These are phyloP conservation scores for Verticillium alfalfae DNA, from an alignment of 2,329 filamentous ascomycete species.

Conservation along the genomic window DNA sequence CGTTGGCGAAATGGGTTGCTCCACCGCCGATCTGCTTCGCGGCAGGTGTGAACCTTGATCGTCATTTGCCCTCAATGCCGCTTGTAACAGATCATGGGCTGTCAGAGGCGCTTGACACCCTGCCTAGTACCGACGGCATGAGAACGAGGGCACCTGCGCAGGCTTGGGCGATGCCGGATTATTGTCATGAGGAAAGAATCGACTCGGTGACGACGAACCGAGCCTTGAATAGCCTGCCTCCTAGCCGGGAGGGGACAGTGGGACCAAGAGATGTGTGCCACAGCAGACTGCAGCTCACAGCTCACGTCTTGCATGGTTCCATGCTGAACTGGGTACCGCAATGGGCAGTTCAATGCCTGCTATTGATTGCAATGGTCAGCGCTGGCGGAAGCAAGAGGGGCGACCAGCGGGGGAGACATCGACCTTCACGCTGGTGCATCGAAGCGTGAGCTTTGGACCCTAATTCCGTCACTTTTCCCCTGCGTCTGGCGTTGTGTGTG, in stretches of 20 bases:
- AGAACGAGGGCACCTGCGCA: no score
- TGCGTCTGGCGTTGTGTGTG: neutral
- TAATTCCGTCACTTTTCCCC: neutral
- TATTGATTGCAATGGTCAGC: neutral
- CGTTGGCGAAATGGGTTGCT: neutral
- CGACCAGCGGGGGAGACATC: neutral
- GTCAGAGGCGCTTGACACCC: neutral
- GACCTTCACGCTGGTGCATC: neutral
- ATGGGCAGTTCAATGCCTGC: neutral
- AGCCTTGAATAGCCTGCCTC: no score
- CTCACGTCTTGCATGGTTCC: neutral
- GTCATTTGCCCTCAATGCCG: neutral
- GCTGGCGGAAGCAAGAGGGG: neutral
- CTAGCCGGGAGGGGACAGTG: neutral
- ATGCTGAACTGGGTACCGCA: neutral
- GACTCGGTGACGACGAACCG: no score
- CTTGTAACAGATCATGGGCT: neutral
- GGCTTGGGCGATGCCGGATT: no score
- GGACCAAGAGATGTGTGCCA: neutral
- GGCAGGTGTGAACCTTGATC: neutral
- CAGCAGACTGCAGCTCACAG: neutral
- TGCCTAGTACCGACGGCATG: no score
- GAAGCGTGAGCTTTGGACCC: neutral
- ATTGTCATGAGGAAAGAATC: no score
- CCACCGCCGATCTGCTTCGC: neutral